phyloP scores from a whole-genome alignment of 108 stramenopile genomes.

The Mediolabrus comicus region DNA sequence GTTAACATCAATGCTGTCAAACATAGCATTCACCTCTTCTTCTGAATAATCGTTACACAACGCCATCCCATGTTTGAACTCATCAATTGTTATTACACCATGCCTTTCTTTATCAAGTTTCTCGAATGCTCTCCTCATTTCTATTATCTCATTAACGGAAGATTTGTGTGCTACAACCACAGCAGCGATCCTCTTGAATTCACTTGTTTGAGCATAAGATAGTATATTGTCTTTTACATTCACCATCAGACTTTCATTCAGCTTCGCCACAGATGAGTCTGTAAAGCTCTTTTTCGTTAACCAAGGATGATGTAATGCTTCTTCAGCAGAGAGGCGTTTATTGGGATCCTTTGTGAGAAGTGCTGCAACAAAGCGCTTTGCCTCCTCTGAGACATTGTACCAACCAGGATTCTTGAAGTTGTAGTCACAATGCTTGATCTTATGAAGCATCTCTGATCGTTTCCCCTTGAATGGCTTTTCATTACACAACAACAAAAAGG shows the following conservation, averaged over 20 bases:
- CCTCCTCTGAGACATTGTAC: conserved; percentile 55
- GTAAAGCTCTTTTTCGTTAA: conserved; percentile 48
- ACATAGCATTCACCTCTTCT: conserved; percentile 75
- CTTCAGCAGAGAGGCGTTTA: conserved; percentile 56
- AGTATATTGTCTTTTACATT: conserved; percentile 44
- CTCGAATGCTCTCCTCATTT: conserved; percentile 77
- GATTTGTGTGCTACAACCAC: conserved; percentile 75
- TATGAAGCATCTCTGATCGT: conserved; percentile 8
- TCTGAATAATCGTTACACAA: conserved; percentile 52
- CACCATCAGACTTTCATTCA: conserved; percentile 24
- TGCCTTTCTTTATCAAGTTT: conserved; percentile 57
- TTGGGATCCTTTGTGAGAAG: conserved; percentile 59
- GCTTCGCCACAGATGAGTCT: neutral
- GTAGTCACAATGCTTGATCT: conserved; percentile 63
- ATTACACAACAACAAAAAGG: conserved; percentile 59
- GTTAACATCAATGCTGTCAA: conserved; percentile 74
- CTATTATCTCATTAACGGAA: conserved; percentile 64
- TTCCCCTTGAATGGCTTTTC: conserved; percentile 62
- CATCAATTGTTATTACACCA: conserved; percentile 65
- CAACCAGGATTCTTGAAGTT: conserved; percentile 53
- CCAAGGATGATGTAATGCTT: conserved; percentile 64
- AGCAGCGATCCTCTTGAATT: conserved; percentile 69
- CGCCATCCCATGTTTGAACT: conserved; percentile 69
- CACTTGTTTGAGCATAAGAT: conserved; percentile 48
- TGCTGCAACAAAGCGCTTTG: conserved; percentile 63